A percentile compares a stretch with the other conserved stretches of the same genome.
Conservation (phyloP, 2,329 filamentous ascomycete genomes). For the Cladosporium sp. region DNA sequence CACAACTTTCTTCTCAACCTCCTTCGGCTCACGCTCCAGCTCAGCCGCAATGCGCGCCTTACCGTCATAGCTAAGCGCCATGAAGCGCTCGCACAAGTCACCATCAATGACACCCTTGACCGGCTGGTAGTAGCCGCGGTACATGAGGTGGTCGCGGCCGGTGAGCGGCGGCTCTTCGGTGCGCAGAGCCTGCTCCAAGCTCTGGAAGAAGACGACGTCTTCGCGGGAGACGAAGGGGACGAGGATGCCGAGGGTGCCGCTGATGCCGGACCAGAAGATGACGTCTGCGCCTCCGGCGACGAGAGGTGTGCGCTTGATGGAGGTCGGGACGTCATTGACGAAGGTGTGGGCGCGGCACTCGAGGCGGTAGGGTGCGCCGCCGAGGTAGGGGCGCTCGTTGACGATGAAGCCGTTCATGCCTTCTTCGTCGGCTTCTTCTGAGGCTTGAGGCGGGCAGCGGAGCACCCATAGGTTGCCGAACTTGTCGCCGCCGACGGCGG, state of each 20-base stretch:
- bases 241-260: conserved; percentile 90
- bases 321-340: conserved; percentile 87
- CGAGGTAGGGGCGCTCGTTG: conserved; percentile 85
- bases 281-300: conserved; percentile 91
- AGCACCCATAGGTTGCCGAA: conserved; percentile 96
- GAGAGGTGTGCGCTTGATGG: conserved; percentile 82
- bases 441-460: conserved; percentile 80
- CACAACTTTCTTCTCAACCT: conserved; percentile 90
- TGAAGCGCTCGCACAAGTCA: conserved; percentile 90
- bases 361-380: conserved; percentile 82
- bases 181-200: conserved; percentile 82
- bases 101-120: conserved; percentile 97
- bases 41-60: conserved; percentile 95
- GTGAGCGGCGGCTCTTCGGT: conserved; percentile 84
- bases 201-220: conserved; percentile 97
- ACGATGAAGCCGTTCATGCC: conserved; percentile 87
- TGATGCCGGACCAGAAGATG: conserved; percentile 88
- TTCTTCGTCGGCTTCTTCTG: conserved; percentile 87
- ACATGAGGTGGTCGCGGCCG: conserved; percentile 93
- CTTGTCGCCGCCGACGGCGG: conserved; percentile 90
- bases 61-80: conserved; percentile 79
- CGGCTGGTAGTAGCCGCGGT: conserved; percentile 91
- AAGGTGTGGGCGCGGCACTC: conserved; percentile 86
- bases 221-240: conserved; percentile 90
- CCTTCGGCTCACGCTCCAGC: conserved; percentile 82